Evolutionary conservation across 1,284 basidiomycete species (phyloP).

Genomic region (Ustilago bromivora): DNA sequence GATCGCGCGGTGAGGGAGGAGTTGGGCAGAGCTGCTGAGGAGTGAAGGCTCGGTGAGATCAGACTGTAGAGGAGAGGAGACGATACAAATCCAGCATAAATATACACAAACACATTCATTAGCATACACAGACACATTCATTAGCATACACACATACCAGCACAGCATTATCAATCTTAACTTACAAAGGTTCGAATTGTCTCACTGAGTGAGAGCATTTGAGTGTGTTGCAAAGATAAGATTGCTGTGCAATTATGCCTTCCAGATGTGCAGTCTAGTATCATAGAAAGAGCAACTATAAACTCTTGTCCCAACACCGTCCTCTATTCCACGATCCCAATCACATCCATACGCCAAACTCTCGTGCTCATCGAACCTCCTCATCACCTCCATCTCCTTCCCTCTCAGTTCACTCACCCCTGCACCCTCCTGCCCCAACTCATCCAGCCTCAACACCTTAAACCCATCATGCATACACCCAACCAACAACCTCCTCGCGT

Average conservation of each 20-base stretch:
- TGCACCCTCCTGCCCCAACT: constrained; percentile 13
- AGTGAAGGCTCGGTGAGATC: constrained; percentile 1
- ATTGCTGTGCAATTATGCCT: not conserved
- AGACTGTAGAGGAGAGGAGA: no score
- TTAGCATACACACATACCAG: not conserved
- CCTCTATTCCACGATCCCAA: constrained; percentile 77
- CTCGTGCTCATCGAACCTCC: constrained; percentile 81
- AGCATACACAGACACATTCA: constrained; percentile 1
- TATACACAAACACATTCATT: not conserved
- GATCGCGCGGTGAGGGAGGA: constrained; percentile 66
- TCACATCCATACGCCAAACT: constrained; percentile 95
- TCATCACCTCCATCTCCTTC: constrained; percentile 66
- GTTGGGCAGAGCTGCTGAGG: constrained; percentile 9
- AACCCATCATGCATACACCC: constrained; percentile 98
- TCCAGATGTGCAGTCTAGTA: constrained; percentile 84
- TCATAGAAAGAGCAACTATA: constrained; percentile 98
- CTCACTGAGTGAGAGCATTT: not conserved
- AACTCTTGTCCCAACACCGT: constrained; percentile 74
- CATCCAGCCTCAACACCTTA: constrained; percentile 72
- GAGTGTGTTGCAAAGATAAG: no score
- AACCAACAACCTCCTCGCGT: constrained; percentile 77
- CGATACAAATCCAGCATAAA: not conserved
- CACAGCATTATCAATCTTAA: not conserved
- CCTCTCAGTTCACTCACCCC: constrained; percentile 22
- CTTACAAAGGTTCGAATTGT: no score